Conservation (phyloP, 2,329 filamentous ascomycete genomes). For the Neoarthrinium moseri region DNA sequence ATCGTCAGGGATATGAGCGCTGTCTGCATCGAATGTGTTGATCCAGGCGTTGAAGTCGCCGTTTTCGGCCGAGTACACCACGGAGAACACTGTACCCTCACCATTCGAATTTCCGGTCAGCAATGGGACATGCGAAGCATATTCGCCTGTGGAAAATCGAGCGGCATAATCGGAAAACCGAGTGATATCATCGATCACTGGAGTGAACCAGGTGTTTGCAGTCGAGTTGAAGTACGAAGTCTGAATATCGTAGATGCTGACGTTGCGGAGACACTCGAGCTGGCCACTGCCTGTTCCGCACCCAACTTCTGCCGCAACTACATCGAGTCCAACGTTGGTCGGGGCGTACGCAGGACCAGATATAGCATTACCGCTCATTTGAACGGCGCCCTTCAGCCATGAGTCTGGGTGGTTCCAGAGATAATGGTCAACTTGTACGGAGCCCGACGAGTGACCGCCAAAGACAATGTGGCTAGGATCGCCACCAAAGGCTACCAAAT, state of each 20-base stretch:
- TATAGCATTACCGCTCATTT: constrained; percentile 41
- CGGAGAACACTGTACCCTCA: constrained; percentile 34
- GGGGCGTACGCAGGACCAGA: constrained; percentile 39
- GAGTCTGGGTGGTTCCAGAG: constrained; percentile 38
- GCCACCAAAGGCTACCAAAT: constrained; percentile 36
- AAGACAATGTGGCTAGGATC: constrained; percentile 44
- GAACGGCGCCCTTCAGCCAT: constrained; percentile 34
- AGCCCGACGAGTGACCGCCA: constrained; percentile 38
- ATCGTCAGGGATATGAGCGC: constrained; percentile 33
- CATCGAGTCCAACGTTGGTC: constrained; percentile 32
- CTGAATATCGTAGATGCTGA: constrained; percentile 27
- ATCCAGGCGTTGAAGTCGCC: constrained; percentile 28
- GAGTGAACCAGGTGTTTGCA: constrained; percentile 41
- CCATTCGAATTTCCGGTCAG: constrained; percentile 33
- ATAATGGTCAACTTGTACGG: constrained; percentile 38
- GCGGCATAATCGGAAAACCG: constrained; percentile 30
- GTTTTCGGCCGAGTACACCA: constrained; percentile 32
- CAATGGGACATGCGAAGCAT: constrained; percentile 32
- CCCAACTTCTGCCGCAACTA: constrained; percentile 34
- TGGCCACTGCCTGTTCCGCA: constrained; percentile 30
- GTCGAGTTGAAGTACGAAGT: constrained; percentile 32
- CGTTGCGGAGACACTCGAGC: constrained; percentile 35
- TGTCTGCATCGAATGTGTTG: constrained; percentile 36
- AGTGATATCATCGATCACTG: constrained; percentile 32
- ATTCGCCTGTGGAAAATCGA: constrained; percentile 22